These are phyloP conservation scores for Symbiodinium natans DNA, from an alignment of 73 alveolate genomes.

Conservation along the genomic window DNA sequence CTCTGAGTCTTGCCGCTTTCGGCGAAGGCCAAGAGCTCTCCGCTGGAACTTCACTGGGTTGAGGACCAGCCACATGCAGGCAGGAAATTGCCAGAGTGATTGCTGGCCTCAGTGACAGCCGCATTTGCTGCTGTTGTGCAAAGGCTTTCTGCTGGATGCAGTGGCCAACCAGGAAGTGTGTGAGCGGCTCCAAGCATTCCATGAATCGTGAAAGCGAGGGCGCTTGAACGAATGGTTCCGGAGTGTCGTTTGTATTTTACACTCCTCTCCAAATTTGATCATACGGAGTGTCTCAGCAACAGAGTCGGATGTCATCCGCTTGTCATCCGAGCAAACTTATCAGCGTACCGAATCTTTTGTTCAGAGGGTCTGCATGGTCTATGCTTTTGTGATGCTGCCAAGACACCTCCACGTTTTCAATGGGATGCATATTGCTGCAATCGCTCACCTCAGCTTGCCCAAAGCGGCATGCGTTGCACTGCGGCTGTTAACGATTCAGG, in stretches of 20 bases:
- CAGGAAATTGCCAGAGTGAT: not conserved
- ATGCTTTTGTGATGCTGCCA: not conserved
- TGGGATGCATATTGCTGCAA: not conserved
- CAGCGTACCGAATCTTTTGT: no score
- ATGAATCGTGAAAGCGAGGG: not conserved
- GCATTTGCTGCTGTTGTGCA: no score
- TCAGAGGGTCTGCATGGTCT: no score
- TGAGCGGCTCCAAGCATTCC: constrained; percentile 42
- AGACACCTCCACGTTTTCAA: not conserved
- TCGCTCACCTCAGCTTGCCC: not conserved
- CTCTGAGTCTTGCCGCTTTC: no score
- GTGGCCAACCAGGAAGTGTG: constrained; percentile 76
- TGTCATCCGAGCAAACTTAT: no score
- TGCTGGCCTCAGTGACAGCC: no score
- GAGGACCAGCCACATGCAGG: constrained; percentile 91
- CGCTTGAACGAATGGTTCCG: not conserved
- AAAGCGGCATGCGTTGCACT: not conserved
- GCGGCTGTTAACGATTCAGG: not conserved
- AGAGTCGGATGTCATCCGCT: no score
- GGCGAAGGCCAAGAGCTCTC: not conserved
- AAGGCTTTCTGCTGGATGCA: constrained; percentile 52
- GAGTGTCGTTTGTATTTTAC: no score
- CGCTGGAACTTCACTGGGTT: constrained; percentile 59
- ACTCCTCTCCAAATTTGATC: no score
- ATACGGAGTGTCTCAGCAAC: no score